These are phyloP conservation scores for Neofusicoccum sp. DNA, from an alignment of 2,329 filamentous ascomycete species.

Conservation along the genomic window DNA sequence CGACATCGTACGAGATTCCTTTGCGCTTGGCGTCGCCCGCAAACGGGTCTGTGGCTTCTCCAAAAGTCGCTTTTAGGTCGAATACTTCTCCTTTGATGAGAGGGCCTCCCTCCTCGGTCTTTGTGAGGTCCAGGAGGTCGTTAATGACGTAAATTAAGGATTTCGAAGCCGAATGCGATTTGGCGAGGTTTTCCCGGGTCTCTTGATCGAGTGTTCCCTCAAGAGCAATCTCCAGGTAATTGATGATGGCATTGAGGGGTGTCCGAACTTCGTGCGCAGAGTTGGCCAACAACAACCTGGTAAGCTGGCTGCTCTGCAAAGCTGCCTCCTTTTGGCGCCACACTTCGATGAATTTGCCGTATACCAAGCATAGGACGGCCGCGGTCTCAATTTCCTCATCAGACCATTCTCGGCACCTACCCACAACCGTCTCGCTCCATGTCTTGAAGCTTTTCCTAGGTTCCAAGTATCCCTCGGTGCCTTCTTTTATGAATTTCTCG, in stretches of 20 bases:
- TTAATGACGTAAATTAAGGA: constrained; percentile 94
- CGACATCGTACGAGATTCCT: constrained; percentile 66
- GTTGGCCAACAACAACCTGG: constrained; percentile 75
- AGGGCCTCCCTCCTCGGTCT: constrained; percentile 77
- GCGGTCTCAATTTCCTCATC: constrained; percentile 88
- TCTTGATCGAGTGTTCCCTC: constrained; percentile 78
- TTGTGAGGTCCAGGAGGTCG: constrained; percentile 82
- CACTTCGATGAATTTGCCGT: constrained; percentile 86
- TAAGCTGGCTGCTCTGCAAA: constrained; percentile 77
- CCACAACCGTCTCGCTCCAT: constrained; percentile 78
- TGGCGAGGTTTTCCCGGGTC: constrained; percentile 78
- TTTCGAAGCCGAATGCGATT: constrained; percentile 87
- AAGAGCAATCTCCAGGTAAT: constrained; percentile 86
- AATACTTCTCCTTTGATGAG: constrained; percentile 80
- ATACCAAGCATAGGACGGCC: constrained; percentile 81
- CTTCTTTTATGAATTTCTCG: constrained; percentile 71
- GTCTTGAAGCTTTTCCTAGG: constrained; percentile 75
- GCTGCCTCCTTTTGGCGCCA: constrained; percentile 89
- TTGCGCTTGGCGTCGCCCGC: constrained; percentile 73
- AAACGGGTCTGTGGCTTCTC: constrained; percentile 76
- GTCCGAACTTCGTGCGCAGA: constrained; percentile 91
- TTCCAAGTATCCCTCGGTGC: constrained; percentile 71
- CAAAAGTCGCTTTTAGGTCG: constrained; percentile 66
- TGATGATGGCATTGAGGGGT: constrained; percentile 89
- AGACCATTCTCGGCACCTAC: constrained; percentile 82